Evolutionary conservation across 208 protist species (phyloP), one percentile per base, ranked within the genome.

Genomic region (Naegleria gruberi): DNA sequence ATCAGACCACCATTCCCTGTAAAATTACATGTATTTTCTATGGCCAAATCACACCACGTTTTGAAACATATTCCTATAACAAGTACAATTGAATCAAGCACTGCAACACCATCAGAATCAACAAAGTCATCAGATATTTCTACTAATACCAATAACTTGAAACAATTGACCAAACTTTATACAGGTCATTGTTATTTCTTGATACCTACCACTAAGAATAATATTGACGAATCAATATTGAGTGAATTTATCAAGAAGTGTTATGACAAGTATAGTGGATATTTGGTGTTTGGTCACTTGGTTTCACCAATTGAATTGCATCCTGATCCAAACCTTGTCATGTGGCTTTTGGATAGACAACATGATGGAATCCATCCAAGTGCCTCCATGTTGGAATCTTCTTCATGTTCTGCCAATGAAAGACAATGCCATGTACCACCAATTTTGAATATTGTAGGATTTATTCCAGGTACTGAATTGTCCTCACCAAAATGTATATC

Each of bases 231-330:
- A 19, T 41, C 83, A 0, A 87, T 41, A n/a, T n/a, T 55, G 6
- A 87, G n/a, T 41, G 34, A 37, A 17, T 41, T 87, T 40, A 55
- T 77, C 8, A 77, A 77, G 30, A 77, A 77, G 30, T 26, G 34
- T n/a, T 30, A 87, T 55, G n/a, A 45, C 19, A 88, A 88, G n/a
- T 88, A 88, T 41, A 42, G 15, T 43, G 84, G 84, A 65, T 88
- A 65, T 88, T 30, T 88, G 0, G 43, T 42, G 5, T 88, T 44
- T 65, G 84, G 84, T 73, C 84, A 88, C 30, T 42, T 88, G 10
- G 43, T 65, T 23, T 65, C 45, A 19, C 15, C 34, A 23, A 65
- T 88, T 65, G 45, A 65, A 7, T 88, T 88, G n/a, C 46, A 65
- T 65, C 84, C 84, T 6, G 84, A 88, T 88, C 84, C 84, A 26